Evolutionary conservation across 306 rosid genomes (phyloP), one percentile per base, ranked within the genome.

Genomic region (Pueraria montana): DNA sequence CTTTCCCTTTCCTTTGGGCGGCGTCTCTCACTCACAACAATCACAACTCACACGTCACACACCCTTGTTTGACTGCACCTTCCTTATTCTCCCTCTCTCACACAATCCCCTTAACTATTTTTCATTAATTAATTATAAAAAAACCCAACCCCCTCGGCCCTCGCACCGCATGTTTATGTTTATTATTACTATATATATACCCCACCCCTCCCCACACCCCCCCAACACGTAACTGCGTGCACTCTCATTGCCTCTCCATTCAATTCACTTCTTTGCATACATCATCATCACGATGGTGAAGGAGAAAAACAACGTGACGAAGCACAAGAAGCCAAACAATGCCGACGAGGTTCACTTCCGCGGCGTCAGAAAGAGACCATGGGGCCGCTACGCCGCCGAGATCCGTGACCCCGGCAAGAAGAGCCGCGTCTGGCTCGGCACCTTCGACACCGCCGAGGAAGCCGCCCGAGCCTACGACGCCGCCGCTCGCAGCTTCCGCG

Each of bases 341-440:
- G 86, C 79, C 13, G 78, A 58, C 11, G 92, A 89, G 68, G 45
- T 85, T 40, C 92, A 89, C 71, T 89, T 13, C 65, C 72, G 92
- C 12, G 92, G 92, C 4, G 92, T 89, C 0, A 72, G 92, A 3
- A 89, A 89, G 87, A 38, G 92, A 3, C 92, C 92, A 0, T 89
- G 92, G 92, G 92, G 92, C 3, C 90, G 92, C 20, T 89, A 89
- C 70, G 90, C 92, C 40, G 92, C 92, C 24, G 92, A 89, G 74
- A 89, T 89, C 14, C 70, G 92, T 7, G 92, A 89, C 59, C 92
- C 92, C 6, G 81, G 76, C 48, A 89, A 89, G 89, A 89, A 89
- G 34, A 87, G 84, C 72, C 90, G 92, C 2, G 92, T 89, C 50
- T 89, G 92, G 92, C 80, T 89, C 2, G 92, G 92, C 0, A 87